These are phyloP conservation scores for Lolium multiflorum DNA, from an alignment of 176 grass and related monocot genomes.

Conservation along the genomic window DNA sequence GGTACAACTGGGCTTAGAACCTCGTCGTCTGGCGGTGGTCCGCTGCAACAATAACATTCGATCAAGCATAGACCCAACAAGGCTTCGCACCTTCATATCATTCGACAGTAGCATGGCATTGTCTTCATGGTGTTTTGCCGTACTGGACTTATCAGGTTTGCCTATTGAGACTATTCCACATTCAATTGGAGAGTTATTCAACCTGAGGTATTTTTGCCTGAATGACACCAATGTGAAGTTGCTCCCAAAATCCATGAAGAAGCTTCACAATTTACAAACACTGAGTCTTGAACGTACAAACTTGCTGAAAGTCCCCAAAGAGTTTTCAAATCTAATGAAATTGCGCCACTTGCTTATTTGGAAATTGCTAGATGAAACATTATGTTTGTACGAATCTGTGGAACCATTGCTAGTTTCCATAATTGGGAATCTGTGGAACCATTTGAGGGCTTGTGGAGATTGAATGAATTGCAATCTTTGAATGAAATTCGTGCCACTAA, in stretches of 20 bases:
- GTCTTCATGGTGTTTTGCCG: conserved; percentile 37
- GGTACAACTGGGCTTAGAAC: neutral
- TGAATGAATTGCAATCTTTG: conserved; percentile 50
- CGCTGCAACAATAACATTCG: neutral
- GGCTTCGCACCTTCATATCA: conserved; percentile 46
- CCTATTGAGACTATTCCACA: conserved; percentile 37
- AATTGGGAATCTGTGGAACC: conserved; percentile 11
- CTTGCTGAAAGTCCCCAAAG: neutral
- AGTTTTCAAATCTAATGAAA: conserved; percentile 34
- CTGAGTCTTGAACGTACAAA: conserved; percentile 38
- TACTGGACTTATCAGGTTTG: conserved; percentile 47
- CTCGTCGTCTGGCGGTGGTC: conserved; percentile 27
- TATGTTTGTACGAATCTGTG: too few relatives aligned
- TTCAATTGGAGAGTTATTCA: conserved; percentile 56
- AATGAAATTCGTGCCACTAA: conserved; percentile 37
- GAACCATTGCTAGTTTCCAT: too few relatives aligned
- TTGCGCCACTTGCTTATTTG: conserved; percentile 44
- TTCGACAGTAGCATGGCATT: conserved; percentile 29
- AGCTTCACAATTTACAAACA: conserved; percentile 57
- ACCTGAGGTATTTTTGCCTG: conserved; percentile 54
- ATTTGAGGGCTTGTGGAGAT: conserved; percentile 44
- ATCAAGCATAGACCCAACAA: conserved; percentile 23
- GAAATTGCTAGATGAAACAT: conserved; percentile 22
- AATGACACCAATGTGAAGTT: conserved; percentile 48
- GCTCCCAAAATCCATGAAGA: conserved; percentile 56